Evolutionary conservation across 805 yeast species (phyloP).

Genomic region (Wickerhamiella brachini): DNA sequence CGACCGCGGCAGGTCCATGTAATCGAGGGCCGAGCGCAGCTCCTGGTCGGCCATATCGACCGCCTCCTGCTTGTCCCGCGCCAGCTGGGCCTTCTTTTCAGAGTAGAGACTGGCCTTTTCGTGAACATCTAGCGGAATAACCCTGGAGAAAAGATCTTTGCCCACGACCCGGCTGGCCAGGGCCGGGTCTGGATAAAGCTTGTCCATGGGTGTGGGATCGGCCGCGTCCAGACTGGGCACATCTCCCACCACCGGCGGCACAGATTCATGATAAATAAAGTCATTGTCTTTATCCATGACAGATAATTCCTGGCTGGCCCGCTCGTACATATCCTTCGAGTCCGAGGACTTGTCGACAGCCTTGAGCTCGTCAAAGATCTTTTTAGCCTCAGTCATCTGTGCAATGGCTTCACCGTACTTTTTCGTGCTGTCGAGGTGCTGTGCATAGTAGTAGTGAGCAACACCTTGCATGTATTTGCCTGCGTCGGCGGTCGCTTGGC

Average conservation of each 20-base stretch:
- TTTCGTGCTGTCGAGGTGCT: constrained; percentile 37
- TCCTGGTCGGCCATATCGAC: constrained; percentile 71
- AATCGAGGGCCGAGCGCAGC: constrained; percentile 64
- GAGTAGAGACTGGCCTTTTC: constrained; percentile 79
- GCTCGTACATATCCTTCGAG: constrained; percentile 1
- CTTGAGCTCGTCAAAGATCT: constrained; percentile 14
- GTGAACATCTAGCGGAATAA: constrained; percentile 76
- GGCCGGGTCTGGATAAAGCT: constrained; percentile 28
- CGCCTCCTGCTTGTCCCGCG: constrained; percentile 61
- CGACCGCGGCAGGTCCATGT: constrained; percentile 60
- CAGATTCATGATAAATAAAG: constrained; percentile 65
- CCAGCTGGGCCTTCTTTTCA: constrained; percentile 69
- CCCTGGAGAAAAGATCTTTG: constrained; percentile 54
- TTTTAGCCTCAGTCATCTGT: constrained; percentile 35
- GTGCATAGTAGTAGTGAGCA: constrained; percentile 46
- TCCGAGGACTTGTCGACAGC: constrained; percentile 20
- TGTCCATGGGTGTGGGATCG: constrained; percentile 38
- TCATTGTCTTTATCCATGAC: constrained; percentile 70
- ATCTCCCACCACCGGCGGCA: constrained; percentile 56
- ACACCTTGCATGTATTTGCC: constrained; percentile 42
- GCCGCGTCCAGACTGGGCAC: constrained; percentile 59
- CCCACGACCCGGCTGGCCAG: constrained; percentile 30
- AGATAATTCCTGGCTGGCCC: constrained; percentile 5
- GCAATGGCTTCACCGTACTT: constrained; percentile 73
- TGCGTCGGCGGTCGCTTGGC: constrained; percentile 38